Percentiles rank a stretch among this genome's conserved stretches.
Conservation (phyloP, 805 yeast species). For the Nakazawaea pomicola region DNA sequence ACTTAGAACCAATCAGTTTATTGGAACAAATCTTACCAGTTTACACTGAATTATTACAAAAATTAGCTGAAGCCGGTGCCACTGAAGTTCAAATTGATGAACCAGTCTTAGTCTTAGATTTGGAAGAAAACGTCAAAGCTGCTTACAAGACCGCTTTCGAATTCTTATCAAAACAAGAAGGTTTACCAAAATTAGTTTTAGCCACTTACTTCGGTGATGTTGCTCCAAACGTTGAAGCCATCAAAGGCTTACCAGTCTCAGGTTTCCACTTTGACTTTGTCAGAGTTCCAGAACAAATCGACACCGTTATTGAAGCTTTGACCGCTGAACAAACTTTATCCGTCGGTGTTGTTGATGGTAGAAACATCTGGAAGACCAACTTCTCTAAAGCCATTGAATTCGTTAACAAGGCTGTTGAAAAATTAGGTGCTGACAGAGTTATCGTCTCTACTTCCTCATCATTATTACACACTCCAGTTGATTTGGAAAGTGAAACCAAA, state of each 20-base stretch:
- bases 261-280: conserved; percentile 96
- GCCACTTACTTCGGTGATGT: conserved; percentile 98
- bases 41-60: conserved; percentile 81
- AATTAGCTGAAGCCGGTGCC: conserved; percentile 94
- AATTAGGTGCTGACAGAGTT: conserved; percentile 83
- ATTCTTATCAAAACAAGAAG: conserved; percentile 59
- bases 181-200: conserved; percentile 74
- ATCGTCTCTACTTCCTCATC: conserved; percentile 95
- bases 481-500: conserved; percentile 87
- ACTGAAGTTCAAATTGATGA: conserved; percentile 93
- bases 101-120: conserved; percentile 93
- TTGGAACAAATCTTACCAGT: conserved; percentile 89
- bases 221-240: conserved; percentile 89
- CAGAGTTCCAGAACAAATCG: conserved; percentile 95
- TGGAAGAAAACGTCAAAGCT: conserved; percentile 75
- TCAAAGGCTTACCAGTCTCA: conserved; percentile 86
- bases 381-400: conserved; percentile 78
- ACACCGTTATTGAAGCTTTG: conserved; percentile 66
- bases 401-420: conserved; percentile 77
- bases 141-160: conserved; percentile 89
- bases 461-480: conserved; percentile 97
- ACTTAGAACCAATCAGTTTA: conserved; percentile 87
- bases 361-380: conserved; percentile 99
- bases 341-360: conserved; percentile 97
- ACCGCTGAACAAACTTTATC: conserved; percentile 74